Evolutionary conservation across 2,329 filamentous ascomycete genomes (phyloP), one percentile per base, ranked within the genome.

Genomic region (Dactylella cylindrospora): DNA sequence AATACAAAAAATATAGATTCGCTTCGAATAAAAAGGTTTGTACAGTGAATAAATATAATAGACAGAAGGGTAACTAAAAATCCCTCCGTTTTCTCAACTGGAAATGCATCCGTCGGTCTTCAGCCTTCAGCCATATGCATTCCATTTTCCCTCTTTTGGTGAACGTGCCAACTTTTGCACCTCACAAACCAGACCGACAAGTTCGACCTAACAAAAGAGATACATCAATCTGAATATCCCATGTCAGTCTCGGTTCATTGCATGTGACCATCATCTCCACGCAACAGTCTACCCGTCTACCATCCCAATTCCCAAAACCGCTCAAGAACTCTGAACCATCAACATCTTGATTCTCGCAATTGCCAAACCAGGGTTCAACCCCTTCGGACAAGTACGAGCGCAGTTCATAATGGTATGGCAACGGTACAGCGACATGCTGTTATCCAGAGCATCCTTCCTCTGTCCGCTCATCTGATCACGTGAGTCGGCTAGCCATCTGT

Each of bases 341-440:
- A 85, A 82, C 86, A 96, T 96, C 87, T 97, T 97, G 75, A 96
- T 95, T 80, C 96, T 87, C 47, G 90, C 90, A 77, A 98, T 95
- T 13, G 93, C 93, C 73, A 88, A 80, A 67, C 88, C 93, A 15
- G 93, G 93, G 80, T 98, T 98, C 70, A 98, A 77, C 38, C 93
- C 93, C 88, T 98, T 98, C 73, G 93, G 93, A 76, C 93, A 98
- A 52, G 91, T 95, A 75, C 89, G 81, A 68, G 90, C 91, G 47
- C 68, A 98, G 82, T 98, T 98, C 70, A 98, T 83, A 73, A 98
- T 98, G 66, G 93, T 98, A 80, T 98, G 93, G 81, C 93, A 98
- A 72, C 93, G 83, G 82, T 98, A 98, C 75, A 98, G 75, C 76
- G 87, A 94, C 93, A 98, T 98, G 73, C 86, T 93, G 82, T 98